Base-by-base conservation (phyloP, 1,284 basidiomycete genomes). In the Ustilago shanxiensis region DNA sequence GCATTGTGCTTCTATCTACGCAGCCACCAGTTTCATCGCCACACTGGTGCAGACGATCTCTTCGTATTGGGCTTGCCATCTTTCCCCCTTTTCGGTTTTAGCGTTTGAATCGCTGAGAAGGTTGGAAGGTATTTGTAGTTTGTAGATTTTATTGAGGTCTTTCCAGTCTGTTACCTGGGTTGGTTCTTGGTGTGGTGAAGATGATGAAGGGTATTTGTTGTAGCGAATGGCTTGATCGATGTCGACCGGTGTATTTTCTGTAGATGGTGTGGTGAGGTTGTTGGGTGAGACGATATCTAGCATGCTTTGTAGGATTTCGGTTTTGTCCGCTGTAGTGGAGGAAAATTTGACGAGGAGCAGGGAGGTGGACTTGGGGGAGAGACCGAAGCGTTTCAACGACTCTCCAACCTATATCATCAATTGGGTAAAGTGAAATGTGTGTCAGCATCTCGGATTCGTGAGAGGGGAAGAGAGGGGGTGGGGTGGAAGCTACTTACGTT, bases 101-200 rank as follows among this genome's bases (percentile, higher is more conserved):
- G 59, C 28, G 10, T 26, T 22, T 28, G 59, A 6, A 20, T 31
- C 3, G 31, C 29, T 31, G 45, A 77, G 63, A 3, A 69, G 41
- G 14, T 47, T 35, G 5, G 53, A 22, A 5, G 69, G 68, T 33
- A 77, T 71, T 20, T 62, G 57, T 14, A 79, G 73, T 53, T 79
- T 79, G 71, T 79, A 79, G 53, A 77, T 58, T 55, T 70, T 73
- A 65, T 77, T 77, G 63, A 79, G 67, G 5, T 73, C 61, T 58
- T 72, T 68, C 77, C 77, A 79, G 29, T 76, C 72, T 9, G 77
- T 79, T 20, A 76, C 65, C 5, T 31, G 3, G 11, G 9, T n/a
- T 44, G 20, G n/a, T n/a, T 44, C 16, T 3, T 39, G 10, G 18
- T 39, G 5, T 22, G 33, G 2, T 2, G 37, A 29, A 18, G 54